phyloP scores from a whole-genome alignment of 1,139 yeast species.

The Scheffersomyces lignicola region DNA sequence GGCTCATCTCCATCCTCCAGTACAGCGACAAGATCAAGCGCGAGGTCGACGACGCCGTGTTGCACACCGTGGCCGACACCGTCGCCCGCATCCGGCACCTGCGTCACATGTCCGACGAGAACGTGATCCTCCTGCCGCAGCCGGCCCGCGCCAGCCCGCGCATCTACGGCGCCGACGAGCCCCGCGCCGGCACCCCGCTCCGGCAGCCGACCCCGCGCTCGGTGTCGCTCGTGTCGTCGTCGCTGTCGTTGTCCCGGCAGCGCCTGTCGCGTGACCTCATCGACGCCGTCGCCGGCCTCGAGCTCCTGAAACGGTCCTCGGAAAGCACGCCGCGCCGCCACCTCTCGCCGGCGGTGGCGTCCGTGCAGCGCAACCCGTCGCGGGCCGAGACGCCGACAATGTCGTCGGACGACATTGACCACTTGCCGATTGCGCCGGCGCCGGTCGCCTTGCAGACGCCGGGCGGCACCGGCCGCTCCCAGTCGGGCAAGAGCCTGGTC shows the following conservation, averaged over 20 bases:
- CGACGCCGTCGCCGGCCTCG: conserved; percentile 31
- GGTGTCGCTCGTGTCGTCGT: too few species aligned
- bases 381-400: conserved; percentile 47
- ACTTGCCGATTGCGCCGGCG: too few species aligned
- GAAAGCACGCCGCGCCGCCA: conserved; percentile 51
- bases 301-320: conserved; percentile 19
- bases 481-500: too few species aligned
- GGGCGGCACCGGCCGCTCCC: too few species aligned
- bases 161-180: not conserved
- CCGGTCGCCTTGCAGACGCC: too few species aligned
- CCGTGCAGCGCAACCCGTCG: conserved; percentile 51
- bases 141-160: too few species aligned
- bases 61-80: conserved; percentile 65
- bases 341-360: conserved; percentile 56
- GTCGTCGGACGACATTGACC: too few species aligned
- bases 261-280: conserved; percentile 24
- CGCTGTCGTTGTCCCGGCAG: conserved; percentile 10
- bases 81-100: conserved; percentile 27
- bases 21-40: conserved; percentile 78
- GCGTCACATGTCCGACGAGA: conserved; percentile 1
- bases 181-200: not conserved
- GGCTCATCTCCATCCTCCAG: conserved; percentile 75
- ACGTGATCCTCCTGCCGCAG: too few species aligned
- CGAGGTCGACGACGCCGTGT: conserved; percentile 76
- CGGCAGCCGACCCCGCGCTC: too few species aligned